A percentile compares a stretch with the other conserved stretches of the same genome.
These are phyloP conservation scores for Limonium bicolor DNA, from an alignment of 148 eudicot species.

Conservation along the genomic window DNA sequence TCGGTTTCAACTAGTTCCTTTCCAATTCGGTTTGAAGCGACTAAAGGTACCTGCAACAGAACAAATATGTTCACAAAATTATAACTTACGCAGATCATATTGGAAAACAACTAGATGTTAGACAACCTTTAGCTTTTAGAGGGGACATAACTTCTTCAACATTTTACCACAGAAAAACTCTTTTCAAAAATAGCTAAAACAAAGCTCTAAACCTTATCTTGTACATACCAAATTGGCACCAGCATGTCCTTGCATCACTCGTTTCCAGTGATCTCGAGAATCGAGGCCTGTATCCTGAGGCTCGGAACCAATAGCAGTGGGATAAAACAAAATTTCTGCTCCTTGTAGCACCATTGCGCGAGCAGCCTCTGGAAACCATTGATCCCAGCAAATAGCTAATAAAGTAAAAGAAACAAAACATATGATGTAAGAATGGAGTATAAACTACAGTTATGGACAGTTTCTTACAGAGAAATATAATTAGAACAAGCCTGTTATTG, in stretches of 20 bases:
- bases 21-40: conserved; percentile 93
- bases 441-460: no score
- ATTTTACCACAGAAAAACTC: neutral
- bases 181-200: neutral
- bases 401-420: no score
- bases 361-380: conserved; percentile 97
- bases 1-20: conserved; percentile 75
- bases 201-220: neutral
- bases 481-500: no score
- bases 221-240: conserved; percentile 80
- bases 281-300: conserved; percentile 93
- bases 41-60: conserved; percentile 68
- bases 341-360: conserved; percentile 98
- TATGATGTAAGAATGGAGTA: no score
- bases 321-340: conserved; percentile 90
- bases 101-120: neutral
- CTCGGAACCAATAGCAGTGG: conserved; percentile 96
- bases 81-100: neutral
- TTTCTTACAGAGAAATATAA: no score
- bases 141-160: no score
- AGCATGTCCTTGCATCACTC: conserved; percentile 99
- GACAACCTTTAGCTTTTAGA: no score
- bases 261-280: conserved; percentile 94
- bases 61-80: neutral
- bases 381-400: conserved; percentile 97